A percentile compares a stretch with the other conserved stretches of the same genome.
Conservation (phyloP, 2,329 filamentous ascomycete species). For the Parafenestella ontariensis region DNA sequence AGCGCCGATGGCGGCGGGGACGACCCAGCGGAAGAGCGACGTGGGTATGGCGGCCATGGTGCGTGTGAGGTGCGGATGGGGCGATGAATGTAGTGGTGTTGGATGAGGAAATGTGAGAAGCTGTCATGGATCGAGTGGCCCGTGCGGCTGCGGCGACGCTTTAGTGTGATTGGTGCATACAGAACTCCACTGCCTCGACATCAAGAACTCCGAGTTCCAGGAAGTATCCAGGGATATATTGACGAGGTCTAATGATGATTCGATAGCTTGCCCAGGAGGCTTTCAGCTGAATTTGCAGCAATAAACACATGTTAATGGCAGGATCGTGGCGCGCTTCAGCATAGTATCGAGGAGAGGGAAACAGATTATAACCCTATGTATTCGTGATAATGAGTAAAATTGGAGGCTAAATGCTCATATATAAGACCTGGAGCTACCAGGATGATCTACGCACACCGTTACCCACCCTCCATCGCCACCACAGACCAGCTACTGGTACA, state of each 20-base stretch:
- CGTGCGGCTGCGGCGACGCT: slow-evolving; percentile 19
- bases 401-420: background rate
- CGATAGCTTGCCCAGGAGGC: background rate
- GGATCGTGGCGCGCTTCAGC: background rate
- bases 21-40: slow-evolving; percentile 61
- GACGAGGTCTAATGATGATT: background rate
- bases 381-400: slow-evolving; percentile 6
- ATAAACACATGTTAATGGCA: background rate
- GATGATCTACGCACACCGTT: background rate
- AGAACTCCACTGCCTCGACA: background rate
- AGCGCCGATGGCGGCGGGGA: slow-evolving; percentile 75
- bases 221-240: background rate
- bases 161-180: slow-evolving; percentile 21
- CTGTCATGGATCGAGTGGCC: slow-evolving; percentile 22
- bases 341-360: background rate
- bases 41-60: slow-evolving; percentile 44
- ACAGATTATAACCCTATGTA: slow-evolving; percentile 1
- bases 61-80: slow-evolving; percentile 9
- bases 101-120: slow-evolving; percentile 21
- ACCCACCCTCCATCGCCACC: background rate
- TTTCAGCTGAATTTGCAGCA: background rate
- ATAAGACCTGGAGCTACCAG: background rate
- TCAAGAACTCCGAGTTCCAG: background rate
- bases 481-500: background rate
- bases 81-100: slow-evolving; percentile 27